phyloP scores from a whole-genome alignment of 257 asterid species.

The Asclepias syriaca region DNA sequence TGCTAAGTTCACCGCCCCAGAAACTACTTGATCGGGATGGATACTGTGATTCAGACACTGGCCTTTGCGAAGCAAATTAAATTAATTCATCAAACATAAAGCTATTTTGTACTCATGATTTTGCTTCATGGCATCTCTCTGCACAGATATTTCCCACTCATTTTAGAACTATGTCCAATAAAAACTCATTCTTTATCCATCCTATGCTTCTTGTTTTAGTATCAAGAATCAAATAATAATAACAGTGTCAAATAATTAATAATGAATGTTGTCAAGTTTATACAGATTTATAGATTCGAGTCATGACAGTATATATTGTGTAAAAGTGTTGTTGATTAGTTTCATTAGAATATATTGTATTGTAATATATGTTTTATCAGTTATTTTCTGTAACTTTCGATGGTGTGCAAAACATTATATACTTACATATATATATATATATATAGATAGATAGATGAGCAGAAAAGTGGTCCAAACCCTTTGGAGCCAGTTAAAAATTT shows the following conservation, averaged over 20 bases:
- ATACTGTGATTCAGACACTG: slow-evolving; percentile 71
- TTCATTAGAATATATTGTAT: too few relatives aligned
- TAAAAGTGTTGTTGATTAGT: too few relatives aligned
- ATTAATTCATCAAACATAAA: background rate
- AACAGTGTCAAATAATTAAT: too few relatives aligned
- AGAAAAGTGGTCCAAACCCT: background rate
- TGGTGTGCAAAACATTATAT: background rate
- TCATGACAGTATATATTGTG: background rate
- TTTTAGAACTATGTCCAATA: background rate
- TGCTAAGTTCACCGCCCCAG: slow-evolving; percentile 86
- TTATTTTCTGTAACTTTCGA: too few relatives aligned
- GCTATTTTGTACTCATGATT: background rate
- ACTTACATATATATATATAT: too few relatives aligned
- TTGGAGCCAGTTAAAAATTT: background rate
- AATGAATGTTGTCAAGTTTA: too few relatives aligned
- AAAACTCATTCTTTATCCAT: background rate
- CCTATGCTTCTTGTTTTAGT: background rate
- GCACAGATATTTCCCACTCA: background rate
- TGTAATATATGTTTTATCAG: too few relatives aligned
- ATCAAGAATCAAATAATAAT: background rate
- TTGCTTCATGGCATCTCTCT: background rate
- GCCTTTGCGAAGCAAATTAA: slow-evolving; percentile 67
- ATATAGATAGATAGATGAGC: background rate
- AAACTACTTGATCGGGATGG: slow-evolving; percentile 90
- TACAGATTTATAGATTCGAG: too few relatives aligned